phyloP scores from a whole-genome alignment of 495 filamentous ascomycete species.

The Penicillium silybi region DNA sequence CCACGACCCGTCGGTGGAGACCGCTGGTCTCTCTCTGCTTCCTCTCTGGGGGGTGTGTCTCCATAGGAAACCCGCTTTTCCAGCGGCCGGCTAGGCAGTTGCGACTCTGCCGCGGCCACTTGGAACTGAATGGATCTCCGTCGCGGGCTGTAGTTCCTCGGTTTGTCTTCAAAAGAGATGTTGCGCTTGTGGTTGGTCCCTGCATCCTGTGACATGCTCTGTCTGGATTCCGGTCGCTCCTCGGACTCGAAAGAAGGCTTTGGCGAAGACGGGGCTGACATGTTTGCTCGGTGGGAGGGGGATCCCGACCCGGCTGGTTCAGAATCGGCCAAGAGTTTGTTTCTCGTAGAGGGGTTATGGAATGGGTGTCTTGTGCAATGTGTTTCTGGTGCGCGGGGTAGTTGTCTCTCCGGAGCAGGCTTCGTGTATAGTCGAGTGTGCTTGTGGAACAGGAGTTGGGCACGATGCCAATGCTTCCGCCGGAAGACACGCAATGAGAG shows the following conservation, averaged over 20 bases:
- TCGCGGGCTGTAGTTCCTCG: constrained; percentile 18
- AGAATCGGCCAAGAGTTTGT: neutral
- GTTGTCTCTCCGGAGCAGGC: neutral
- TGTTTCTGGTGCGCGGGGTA: neutral
- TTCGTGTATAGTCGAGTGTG: neutral
- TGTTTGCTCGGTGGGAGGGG: constrained; percentile 4
- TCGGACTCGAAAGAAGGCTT: constrained; percentile 51
- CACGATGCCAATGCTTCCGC: constrained; percentile 1
- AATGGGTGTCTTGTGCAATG: neutral
- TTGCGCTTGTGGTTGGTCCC: constrained; percentile 18
- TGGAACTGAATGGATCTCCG: constrained; percentile 45
- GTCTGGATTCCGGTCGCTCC: constrained; percentile 41
- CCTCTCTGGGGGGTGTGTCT: constrained; percentile 18
- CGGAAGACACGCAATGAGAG: constrained; percentile 3
- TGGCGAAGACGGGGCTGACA: constrained; percentile 30
- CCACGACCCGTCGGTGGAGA: constrained; percentile 19
- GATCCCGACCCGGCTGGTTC: neutral
- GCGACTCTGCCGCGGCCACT: constrained; percentile 27
- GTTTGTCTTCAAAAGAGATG: constrained; percentile 20
- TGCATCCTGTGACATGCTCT: constrained; percentile 12
- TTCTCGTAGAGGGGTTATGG: neutral
- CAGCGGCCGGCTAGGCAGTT: constrained; percentile 26
- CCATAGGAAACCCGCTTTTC: constrained; percentile 26
- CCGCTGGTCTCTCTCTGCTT: constrained; percentile 31
- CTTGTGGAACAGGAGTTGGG: neutral